phyloP scores from a whole-genome alignment of 768 basidiomycete genomes.

The Hypholoma fasciculare region DNA sequence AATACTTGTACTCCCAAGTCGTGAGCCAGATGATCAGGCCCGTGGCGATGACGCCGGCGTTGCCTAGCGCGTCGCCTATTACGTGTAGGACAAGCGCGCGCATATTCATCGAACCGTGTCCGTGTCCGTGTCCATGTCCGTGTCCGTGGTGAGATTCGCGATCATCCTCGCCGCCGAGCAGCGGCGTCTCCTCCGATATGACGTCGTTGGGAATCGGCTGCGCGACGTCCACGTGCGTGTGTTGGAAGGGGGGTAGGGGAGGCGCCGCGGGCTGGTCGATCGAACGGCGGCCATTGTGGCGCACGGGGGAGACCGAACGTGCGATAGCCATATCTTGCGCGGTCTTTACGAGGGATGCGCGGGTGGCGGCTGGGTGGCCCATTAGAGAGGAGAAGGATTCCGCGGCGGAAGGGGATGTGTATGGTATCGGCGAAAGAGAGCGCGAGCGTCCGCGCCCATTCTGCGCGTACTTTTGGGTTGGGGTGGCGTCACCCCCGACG shows the following conservation, averaged over 20 bases:
- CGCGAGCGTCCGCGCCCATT: slow-evolving; percentile 28
- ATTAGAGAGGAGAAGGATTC: slow-evolving; percentile 64
- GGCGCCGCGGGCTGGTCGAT: slow-evolving; percentile 20
- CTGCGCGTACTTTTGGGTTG: slow-evolving; percentile 27
- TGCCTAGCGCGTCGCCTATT: slow-evolving; percentile 94
- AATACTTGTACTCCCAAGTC: slow-evolving; percentile 81
- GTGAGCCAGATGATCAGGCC: slow-evolving; percentile 94
- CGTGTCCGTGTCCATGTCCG: slow-evolving; percentile 23
- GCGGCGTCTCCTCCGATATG: slow-evolving; percentile 44
- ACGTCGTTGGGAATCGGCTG: slow-evolving; percentile 11
- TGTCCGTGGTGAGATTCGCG: slow-evolving; percentile 13
- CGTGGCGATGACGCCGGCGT: slow-evolving; percentile 95
- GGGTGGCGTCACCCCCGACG: slow-evolving; percentile 23
- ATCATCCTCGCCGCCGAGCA: slow-evolving; percentile 29
- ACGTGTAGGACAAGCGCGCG: slow-evolving; percentile 93
- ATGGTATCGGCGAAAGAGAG: slow-evolving; percentile 25
- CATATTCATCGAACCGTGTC: slow-evolving; percentile 91
- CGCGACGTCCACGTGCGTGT: background rate
- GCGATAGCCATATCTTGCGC: slow-evolving; percentile 78
- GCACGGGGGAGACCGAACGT: slow-evolving; percentile 45
- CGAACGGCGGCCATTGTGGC: slow-evolving; percentile 27
- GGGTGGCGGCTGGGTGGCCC: slow-evolving; percentile 72
- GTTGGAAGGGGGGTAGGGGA: background rate
- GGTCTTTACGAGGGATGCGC: slow-evolving; percentile 74
- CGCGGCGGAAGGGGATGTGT: slow-evolving; percentile 20